A percentile compares a stretch with the other conserved stretches of the same genome.
Evolutionary conservation across 176 grass and related monocot species (phyloP).

Genomic region (Oryza glaberrima): DNA sequence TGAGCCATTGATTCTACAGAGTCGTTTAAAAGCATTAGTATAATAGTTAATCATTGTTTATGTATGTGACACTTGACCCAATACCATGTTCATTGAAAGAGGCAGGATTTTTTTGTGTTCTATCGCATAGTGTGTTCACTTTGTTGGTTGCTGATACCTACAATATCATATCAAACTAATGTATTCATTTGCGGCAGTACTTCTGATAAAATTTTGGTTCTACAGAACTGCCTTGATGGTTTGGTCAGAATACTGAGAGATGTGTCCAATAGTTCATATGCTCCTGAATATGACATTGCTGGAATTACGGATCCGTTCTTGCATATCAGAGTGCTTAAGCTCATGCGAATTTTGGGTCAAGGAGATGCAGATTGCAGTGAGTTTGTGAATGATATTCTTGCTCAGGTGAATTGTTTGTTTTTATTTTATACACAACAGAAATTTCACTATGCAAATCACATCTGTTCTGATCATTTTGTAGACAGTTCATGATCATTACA

Average conservation of each 20-base stretch:
- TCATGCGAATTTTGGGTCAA: conserved; percentile 72
- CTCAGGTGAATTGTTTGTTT: conserved; percentile 70
- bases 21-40: conserved; percentile 13
- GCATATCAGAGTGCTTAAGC: conserved; percentile 90
- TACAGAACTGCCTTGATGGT: conserved; percentile 82
- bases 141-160: conserved; percentile 12
- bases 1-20: neutral
- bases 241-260: conserved; percentile 91
- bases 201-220: conserved; percentile 45
- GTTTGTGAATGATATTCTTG: conserved; percentile 98
- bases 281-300: conserved; percentile 94
- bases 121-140: neutral
- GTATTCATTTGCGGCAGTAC: conserved; percentile 5
- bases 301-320: conserved; percentile 98
- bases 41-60: conserved; percentile 8
- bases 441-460: conserved; percentile 2
- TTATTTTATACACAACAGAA: conserved; percentile 36
- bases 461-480: conserved; percentile 26
- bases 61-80: neutral
- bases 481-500: conserved; percentile 21
- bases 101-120: neutral
- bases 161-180: conserved; percentile 6
- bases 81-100: neutral
- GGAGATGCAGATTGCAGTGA: conserved; percentile 90
- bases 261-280: conserved; percentile 96